Evolutionary conservation across 2,329 filamentous ascomycete species (phyloP).

Genomic region (Periconia digitata): DNA sequence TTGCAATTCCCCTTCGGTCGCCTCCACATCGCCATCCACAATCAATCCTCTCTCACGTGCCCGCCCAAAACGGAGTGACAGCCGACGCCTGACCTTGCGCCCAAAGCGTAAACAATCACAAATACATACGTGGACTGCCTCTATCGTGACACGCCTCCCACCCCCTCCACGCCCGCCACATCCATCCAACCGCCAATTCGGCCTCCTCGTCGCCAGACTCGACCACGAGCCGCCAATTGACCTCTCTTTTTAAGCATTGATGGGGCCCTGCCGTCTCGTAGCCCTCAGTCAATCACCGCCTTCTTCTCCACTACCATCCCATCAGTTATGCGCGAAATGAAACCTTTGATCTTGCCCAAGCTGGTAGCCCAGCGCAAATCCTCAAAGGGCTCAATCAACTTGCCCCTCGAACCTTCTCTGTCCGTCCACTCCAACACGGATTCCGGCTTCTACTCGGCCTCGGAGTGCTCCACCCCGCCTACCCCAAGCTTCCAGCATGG

Average conservation of each 20-base stretch:
- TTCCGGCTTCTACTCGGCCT: constrained; percentile 54
- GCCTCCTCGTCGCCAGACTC: constrained; percentile 15
- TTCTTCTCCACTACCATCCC: neutral
- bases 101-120: constrained; percentile 29
- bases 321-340: constrained; percentile 42
- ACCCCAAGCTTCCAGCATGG: constrained; percentile 72
- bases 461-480: constrained; percentile 69
- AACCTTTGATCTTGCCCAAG: constrained; percentile 42
- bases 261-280: constrained; percentile 28
- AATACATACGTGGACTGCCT: constrained; percentile 40
- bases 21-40: too few species aligned
- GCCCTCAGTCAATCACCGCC: constrained; percentile 14
- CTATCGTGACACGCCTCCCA: constrained; percentile 40
- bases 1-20: constrained; percentile 20
- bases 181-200: constrained; percentile 35
- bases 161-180: constrained; percentile 22
- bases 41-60: constrained; percentile 33
- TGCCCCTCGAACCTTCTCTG: constrained; percentile 32
- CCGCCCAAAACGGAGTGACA: constrained; percentile 25
- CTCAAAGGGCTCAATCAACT: constrained; percentile 37
- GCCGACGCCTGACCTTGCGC: constrained; percentile 29
- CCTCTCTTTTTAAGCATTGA: constrained; percentile 34
- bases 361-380: constrained; percentile 42
- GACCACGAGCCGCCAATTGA: constrained; percentile 13
- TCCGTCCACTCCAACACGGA: constrained; percentile 39